Base-by-base conservation (phyloP, 2,329 filamentous ascomycete species). In the Cytospora piceicola region DNA sequence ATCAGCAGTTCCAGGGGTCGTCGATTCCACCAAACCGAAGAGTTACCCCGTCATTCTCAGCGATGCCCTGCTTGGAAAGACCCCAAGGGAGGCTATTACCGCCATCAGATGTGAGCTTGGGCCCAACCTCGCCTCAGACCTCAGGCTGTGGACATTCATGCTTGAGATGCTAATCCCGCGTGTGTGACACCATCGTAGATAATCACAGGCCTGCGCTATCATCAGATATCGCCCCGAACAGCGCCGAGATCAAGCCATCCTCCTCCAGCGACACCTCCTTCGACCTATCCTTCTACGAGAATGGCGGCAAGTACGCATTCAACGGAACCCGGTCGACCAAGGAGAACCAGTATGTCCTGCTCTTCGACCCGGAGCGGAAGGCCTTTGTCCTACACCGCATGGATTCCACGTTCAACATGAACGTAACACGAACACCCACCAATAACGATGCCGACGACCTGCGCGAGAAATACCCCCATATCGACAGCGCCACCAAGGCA, bases 351-450 rank as follows among this genome's bases (percentile, higher is more conserved):
- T 89, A 86, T 72, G 85, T 89, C 46, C 83, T 96, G 60, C 85
- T 94, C 65, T 95, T 94, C 73, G 91, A 96, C 76, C 83, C 89
- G 11, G 80, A 83, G 22, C 88, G 87, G 61, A 88, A 94, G 73
- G 89, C 85, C 64, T 95, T 95, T 70, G 88, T 95, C 32, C 83
- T 97, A 63, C 93, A 97, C 79, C 88, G 88, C 60, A 81, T 97
- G 63, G 87, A 92, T 74, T 90, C 89, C n/a, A 88, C 89, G 49
- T 90, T 96, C 77, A 89, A 92, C 73, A 94, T 97, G 89, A 97
- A 97, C 76, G 79, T 97, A 62, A 88, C 86, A 61, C 87, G 84
- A 63, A 88, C 88, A 17, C 91, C 90, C 2, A 85, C 83, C 69
- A 89, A 90, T 72, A 80, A 82, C 62, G 86, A 92, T 70, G 77